Evolutionary conservation across 257 asterid species (phyloP).

Genomic region (Solanum gandarillasii): DNA sequence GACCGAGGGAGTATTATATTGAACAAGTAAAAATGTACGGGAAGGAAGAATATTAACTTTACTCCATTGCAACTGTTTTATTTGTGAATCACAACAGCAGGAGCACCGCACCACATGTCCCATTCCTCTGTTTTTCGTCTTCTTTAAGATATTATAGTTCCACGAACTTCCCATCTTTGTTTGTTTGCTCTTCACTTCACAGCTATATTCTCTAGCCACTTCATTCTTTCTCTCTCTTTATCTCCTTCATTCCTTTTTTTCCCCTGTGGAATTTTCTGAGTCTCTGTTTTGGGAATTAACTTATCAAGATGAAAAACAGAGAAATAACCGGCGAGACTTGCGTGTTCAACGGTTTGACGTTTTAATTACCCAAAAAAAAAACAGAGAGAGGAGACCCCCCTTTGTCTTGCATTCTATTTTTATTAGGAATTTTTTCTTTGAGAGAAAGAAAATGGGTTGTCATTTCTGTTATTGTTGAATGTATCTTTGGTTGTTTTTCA

Average conservation of each 20-base stretch:
- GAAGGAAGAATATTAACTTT: neutral
- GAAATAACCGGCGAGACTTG: neutral
- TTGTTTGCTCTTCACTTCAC: neutral
- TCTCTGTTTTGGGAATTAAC: neutral
- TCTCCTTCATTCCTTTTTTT: neutral
- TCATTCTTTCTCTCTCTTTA: neutral
- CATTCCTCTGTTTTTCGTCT: neutral
- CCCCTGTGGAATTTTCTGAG: neutral
- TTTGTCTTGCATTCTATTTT: neutral
- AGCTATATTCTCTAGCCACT: neutral
- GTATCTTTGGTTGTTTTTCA: neutral
- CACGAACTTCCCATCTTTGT: conserved; percentile 2
- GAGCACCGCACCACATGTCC: conserved; percentile 9
- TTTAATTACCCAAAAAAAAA: neutral
- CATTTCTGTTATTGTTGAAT: neutral
- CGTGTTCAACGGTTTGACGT: neutral
- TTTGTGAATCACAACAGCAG: neutral
- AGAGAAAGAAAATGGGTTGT: neutral
- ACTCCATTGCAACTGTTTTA: neutral
- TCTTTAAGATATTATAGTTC: conserved; percentile 5
- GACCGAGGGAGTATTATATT: too few species aligned
- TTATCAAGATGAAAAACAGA: neutral
- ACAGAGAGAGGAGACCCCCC: neutral
- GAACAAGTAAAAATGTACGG: too few species aligned
- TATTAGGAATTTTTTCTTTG: neutral